Percentiles rank a stretch among this genome's conserved stretches.
Conservation (phyloP, 805 yeast species). For the Lipomyces kockii region DNA sequence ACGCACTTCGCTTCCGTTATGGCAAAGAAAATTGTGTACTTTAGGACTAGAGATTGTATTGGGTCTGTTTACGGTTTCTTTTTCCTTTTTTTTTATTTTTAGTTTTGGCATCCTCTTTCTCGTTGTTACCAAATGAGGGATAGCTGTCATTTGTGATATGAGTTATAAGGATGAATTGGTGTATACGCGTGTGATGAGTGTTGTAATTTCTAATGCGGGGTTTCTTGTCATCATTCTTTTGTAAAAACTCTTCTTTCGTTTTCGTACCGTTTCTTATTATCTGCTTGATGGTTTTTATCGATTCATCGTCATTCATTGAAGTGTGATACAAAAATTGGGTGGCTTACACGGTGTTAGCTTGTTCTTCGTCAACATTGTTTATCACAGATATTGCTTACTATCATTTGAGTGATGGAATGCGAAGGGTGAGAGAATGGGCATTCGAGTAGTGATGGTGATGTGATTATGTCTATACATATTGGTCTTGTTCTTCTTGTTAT, state of each 20-base stretch:
- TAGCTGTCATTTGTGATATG: neutral
- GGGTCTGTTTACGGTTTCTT: neutral
- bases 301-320: neutral
- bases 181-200: neutral
- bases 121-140: neutral
- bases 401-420: neutral
- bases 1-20: neutral
- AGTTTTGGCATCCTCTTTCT: neutral
- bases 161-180: neutral
- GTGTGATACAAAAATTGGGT: neutral
- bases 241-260: neutral
- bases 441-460: neutral
- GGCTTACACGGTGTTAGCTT: neutral
- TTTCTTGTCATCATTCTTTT: neutral
- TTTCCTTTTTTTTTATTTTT: slow-evolving; percentile 1
- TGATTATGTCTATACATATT: neutral
- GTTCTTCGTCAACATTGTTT: neutral
- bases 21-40: neutral
- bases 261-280: neutral
- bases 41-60: neutral
- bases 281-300: neutral
- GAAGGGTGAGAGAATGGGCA: neutral
- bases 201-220: neutral
- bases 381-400: neutral
- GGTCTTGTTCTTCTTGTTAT: neutral